Percentiles rank a stretch among this genome's conserved stretches.
Conservation (phyloP, 305 asterid species). For the Fraxinus angustifolia region DNA sequence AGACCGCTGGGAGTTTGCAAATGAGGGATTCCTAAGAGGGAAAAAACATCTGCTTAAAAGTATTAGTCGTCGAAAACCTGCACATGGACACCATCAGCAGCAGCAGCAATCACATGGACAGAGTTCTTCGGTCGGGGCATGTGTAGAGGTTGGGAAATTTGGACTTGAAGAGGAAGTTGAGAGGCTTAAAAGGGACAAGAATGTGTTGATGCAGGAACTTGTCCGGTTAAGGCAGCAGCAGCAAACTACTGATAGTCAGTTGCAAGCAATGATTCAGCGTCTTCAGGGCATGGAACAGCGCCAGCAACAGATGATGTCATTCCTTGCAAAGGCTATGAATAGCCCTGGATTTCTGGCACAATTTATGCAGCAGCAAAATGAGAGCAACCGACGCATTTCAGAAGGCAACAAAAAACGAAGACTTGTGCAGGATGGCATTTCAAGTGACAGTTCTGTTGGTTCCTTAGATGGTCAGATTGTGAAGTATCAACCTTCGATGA, state of each 20-base stretch:
- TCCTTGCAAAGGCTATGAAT: slow-evolving; percentile 84
- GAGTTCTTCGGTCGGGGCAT: slow-evolving; percentile 55
- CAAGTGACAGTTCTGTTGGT: slow-evolving; percentile 35
- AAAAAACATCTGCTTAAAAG: slow-evolving; percentile 74
- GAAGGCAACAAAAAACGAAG: slow-evolving; percentile 79
- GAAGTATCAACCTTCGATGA: slow-evolving; percentile 70
- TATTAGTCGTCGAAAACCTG: slow-evolving; percentile 75
- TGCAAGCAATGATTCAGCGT: slow-evolving; percentile 68
- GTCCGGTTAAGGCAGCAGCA: slow-evolving; percentile 86
- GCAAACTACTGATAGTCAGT: slow-evolving; percentile 65
- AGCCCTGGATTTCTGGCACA: slow-evolving; percentile 86
- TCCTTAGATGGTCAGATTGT: slow-evolving; percentile 67
- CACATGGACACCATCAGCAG: slow-evolving; percentile 64
- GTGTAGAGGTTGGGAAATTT: slow-evolving; percentile 89
- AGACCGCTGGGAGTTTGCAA: slow-evolving; percentile 91
- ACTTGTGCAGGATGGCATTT: slow-evolving; percentile 52
- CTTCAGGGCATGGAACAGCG: slow-evolving; percentile 94
- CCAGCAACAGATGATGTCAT: slow-evolving; percentile 94
- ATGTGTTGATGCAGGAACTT: slow-evolving; percentile 86
- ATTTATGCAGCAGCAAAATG: slow-evolving; percentile 69
- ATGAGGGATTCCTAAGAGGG: slow-evolving; percentile 82
- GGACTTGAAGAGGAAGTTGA: slow-evolving; percentile 69
- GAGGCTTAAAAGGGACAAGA: slow-evolving; percentile 52
- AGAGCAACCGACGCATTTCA: slow-evolving; percentile 39
- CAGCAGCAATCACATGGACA: slow-evolving; percentile 59